A percentile compares a stretch with the other conserved stretches of the same genome.
Evolutionary conservation across 352 stramenopile genomes (phyloP).

Genomic region (Pythium periplocum): DNA sequence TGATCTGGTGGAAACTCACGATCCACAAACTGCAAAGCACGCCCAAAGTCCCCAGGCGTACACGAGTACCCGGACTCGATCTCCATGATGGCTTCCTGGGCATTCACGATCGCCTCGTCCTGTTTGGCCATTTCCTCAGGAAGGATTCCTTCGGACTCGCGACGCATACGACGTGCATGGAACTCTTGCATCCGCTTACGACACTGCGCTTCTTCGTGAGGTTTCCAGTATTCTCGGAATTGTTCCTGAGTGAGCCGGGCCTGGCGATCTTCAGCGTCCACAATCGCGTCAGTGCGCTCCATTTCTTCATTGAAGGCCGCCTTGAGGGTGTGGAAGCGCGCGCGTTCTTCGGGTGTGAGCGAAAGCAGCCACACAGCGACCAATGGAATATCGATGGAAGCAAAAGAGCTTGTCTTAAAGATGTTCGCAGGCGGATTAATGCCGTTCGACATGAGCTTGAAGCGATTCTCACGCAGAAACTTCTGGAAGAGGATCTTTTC

Average conservation of each 20-base stretch:
- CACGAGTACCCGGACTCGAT: constrained; percentile 84
- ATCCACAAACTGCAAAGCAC: constrained; percentile 85
- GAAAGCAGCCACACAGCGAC: constrained; percentile 88
- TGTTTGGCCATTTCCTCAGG: constrained; percentile 34
- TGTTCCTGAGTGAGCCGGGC: constrained; percentile 38
- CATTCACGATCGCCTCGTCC: constrained; percentile 77
- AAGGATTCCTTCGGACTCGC: constrained; percentile 57
- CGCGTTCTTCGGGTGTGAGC: constrained; percentile 74
- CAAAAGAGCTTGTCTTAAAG: constrained; percentile 85
- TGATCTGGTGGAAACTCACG: constrained; percentile 83
- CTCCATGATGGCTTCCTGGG: constrained; percentile 75
- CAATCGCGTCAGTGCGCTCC: constrained; percentile 70
- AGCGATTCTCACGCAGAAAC: constrained; percentile 91
- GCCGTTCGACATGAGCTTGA: constrained; percentile 91
- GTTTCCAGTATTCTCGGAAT: constrained; percentile 47
- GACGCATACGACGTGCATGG: constrained; percentile 58
- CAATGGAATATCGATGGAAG: constrained; percentile 87
- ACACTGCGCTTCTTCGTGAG: constrained; percentile 64
- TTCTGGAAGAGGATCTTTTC: constrained; percentile 92
- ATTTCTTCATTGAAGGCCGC: constrained; percentile 84
- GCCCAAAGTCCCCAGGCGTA: constrained; percentile 65
- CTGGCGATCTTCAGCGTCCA: constrained; percentile 68
- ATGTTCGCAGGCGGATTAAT: constrained; percentile 89
- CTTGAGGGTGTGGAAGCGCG: constrained; percentile 87
- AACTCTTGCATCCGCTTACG: constrained; percentile 73